phyloP scores from a whole-genome alignment of 805 yeast species.

The Wickerhamiella domercqiae region DNA sequence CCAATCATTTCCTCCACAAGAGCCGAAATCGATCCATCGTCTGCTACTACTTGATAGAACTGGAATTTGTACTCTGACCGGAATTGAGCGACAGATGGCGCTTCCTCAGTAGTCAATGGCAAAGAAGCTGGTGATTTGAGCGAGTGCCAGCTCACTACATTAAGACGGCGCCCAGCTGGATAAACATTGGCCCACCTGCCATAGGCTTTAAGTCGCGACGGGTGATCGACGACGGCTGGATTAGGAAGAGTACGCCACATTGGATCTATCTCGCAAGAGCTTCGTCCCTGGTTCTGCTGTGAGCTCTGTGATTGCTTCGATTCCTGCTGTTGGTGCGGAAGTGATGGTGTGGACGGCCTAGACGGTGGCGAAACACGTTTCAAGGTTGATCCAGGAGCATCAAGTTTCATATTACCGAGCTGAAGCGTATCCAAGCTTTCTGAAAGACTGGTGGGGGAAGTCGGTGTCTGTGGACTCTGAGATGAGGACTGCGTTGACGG shows the following conservation, averaged over 20 bases:
- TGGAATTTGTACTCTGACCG: conserved; percentile 61
- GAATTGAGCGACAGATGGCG: conserved; percentile 58
- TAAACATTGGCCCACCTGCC: conserved; percentile 89
- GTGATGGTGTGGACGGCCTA: not conserved
- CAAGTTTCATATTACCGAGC: not conserved
- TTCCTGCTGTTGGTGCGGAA: too few relatives aligned
- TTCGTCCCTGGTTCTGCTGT: not conserved
- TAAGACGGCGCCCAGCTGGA: conserved; percentile 52
- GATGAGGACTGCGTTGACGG: not conserved
- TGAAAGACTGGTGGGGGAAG: not conserved
- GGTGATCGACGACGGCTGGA: conserved; percentile 44
- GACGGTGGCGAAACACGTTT: too few relatives aligned
- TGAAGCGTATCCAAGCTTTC: not conserved
- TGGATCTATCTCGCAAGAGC: conserved; percentile 2
- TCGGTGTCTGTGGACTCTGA: not conserved
- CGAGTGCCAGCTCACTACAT: conserved; percentile 81
- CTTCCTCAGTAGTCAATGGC: conserved; percentile 65
- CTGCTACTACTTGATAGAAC: conserved; percentile 40
- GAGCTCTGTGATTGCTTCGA: not conserved
- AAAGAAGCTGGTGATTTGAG: conserved; percentile 85
- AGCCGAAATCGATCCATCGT: conserved; percentile 24
- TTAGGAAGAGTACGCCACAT: conserved; percentile 55
- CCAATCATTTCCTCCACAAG: conserved; percentile 79
- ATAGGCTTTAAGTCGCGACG: conserved; percentile 41
- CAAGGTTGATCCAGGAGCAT: too few relatives aligned